Conservation (phyloP, 148 eudicot genomes). For the Salicornia ramosissima region DNA sequence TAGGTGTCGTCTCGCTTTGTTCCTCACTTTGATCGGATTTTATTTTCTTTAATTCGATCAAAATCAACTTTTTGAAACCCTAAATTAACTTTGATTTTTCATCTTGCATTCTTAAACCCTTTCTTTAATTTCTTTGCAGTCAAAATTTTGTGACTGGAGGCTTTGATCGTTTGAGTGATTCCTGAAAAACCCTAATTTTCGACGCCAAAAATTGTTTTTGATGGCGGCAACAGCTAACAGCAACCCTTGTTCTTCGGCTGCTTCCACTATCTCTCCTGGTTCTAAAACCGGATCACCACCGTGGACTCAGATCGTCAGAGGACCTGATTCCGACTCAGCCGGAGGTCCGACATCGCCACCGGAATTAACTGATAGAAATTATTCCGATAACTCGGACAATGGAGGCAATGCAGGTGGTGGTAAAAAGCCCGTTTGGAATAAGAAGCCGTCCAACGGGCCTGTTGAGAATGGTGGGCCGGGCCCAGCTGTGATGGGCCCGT, state of each 20-base stretch:
- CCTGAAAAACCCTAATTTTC: constrained; percentile 27
- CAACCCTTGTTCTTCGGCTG: constrained; percentile 15
- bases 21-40: neutral
- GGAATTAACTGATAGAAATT: neutral
- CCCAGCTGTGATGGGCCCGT: constrained; percentile 58
- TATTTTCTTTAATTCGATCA: neutral
- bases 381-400: constrained; percentile 24
- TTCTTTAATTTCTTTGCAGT: neutral
- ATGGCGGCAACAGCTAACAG: constrained; percentile 39
- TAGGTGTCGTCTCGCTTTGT: neutral
- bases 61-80: neutral
- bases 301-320: constrained; percentile 45
- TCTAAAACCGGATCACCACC: constrained; percentile 29
- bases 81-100: neutral
- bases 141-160: too few relatives aligned
- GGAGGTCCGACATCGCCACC: constrained; percentile 18
- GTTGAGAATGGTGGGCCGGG: constrained; percentile 36
- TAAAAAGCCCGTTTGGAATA: constrained; percentile 27
- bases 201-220: neutral
- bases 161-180: constrained; percentile 11
- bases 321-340: constrained; percentile 30
- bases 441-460: constrained; percentile 45
- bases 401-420: constrained; percentile 27
- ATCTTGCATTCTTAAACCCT: neutral
- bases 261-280: constrained; percentile 23